Evolutionary conservation across 1,284 basidiomycete species (phyloP), one percentile per base, ranked within the genome.

Genomic region (Spongispora temasekensis): DNA sequence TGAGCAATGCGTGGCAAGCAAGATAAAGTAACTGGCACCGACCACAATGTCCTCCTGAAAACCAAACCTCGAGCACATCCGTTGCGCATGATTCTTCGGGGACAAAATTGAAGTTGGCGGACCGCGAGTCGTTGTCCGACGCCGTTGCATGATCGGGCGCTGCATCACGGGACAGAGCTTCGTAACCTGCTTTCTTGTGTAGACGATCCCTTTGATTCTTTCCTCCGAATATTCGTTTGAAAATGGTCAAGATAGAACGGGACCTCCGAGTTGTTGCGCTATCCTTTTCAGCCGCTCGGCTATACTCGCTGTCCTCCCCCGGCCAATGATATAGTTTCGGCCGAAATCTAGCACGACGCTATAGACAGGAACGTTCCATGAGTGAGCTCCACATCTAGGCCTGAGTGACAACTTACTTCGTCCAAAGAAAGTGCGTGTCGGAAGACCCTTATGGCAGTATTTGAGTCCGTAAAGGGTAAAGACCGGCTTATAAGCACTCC

Each of bases 11-110:
- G 12, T 32, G 10, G 27, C 25, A 28, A 59, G 25, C 10, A 19
- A 50, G 21, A 31, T 30, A 31, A 53, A n/a, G 32, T 27, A 53
- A 28, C 56, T 13, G 19, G 17, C 28, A 68, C 80, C 61, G 55
- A 87, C 87, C 87, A 30, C 74, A 68, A 65, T 89, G 87, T 60
- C 82, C 83, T 9, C 86, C 86, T 17, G 80, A 68, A 60, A 88
- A 89, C 87, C 87, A 88, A 3, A 89, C 86, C 66, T 88, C 87
- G 23, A 83, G 66, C 15, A 84, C 82, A 67, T 88, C 80, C 4
- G 81, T 79, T 68, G 34, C 2, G 21, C 6, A 70, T 0, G 68
- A 59, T 56, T 75, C 64, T 2, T 70, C 69, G 5, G 68, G 5
- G 10, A 53, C 55, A 35, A 61, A 57, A 17, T 35, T 28, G n/a